Base-by-base conservation (phyloP, 345 rosid genomes). In the Stellera chamaejasme region DNA sequence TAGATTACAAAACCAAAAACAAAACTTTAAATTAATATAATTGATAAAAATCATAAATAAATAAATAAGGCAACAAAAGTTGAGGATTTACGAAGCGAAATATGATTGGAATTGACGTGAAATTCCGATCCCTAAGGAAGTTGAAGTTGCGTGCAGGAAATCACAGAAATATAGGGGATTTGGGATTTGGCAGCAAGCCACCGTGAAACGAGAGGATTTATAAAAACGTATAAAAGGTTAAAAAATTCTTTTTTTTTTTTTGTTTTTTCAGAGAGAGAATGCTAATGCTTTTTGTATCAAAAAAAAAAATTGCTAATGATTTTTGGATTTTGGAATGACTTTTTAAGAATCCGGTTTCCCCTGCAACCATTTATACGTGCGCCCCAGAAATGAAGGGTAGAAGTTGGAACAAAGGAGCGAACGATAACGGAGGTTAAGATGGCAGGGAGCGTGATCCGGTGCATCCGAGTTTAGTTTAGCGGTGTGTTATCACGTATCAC, bases 51-150 rank as follows among this genome's bases (percentile, higher is more conserved):
- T 43, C n/a, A 47, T 27, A 55, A 65, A n/a, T 4, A 13, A 47
- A 46, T 6, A 42, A 27, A 45, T 3, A 11, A 46, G 26, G 8
- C 41, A 23, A 41, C 6, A 63, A 58, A 58, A 50, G 43, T 32
- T 16, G 51, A 69, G 75, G 60, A 68, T 55, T 82, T 79, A 82
- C 82, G 58, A 67, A 71, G 55, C 52, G 67, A 62, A 68, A 48
- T 9, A 26, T 5, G 63, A 13, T 43, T 66, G 53, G 19, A 13
- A 43, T 39, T 58, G 54, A 27, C 19, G 59, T 61, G 36, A 56
- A 59, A 64, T 56, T 52, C 62, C 61, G 66, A 62, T 71, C 64
- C 55, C 15, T 45, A 39, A 16, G 27, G 54, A 13, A 58, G 12
- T 47, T 47, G 56, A 66, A 75, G 64, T 67, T 69, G 72, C 74